A percentile compares a stretch with the other conserved stretches of the same genome.
Evolutionary conservation across 805 yeast genomes (phyloP).

Genomic region (Tetrapisispora iriomotensis): DNA sequence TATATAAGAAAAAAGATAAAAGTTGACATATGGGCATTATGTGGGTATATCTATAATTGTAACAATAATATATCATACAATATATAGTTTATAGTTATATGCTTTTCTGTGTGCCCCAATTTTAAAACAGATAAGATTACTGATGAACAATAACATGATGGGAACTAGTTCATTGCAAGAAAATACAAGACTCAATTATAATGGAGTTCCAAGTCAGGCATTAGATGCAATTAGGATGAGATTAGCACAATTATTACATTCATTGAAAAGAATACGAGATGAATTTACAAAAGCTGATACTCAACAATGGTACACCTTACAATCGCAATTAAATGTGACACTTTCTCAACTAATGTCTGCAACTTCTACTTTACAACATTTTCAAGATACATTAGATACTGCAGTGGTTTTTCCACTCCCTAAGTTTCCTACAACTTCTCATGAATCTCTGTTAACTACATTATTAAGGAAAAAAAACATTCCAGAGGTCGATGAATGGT

Average conservation of each 20-base stretch:
- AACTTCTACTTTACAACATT: conserved; percentile 55
- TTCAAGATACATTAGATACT: conserved; percentile 46
- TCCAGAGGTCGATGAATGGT: conserved; percentile 90
- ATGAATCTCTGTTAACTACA: conserved; percentile 75
- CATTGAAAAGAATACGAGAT: conserved; percentile 46
- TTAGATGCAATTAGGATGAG: conserved; percentile 55
- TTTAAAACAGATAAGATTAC: too few relatives aligned
- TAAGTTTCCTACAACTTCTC: conserved; percentile 74
- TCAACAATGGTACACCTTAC: conserved; percentile 51
- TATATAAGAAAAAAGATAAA: too few relatives aligned
- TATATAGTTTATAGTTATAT: too few relatives aligned
- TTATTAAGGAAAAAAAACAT: conserved; percentile 75
- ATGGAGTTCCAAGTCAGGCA: conserved; percentile 49
- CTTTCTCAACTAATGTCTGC: conserved; percentile 74
- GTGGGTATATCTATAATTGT: too few relatives aligned
- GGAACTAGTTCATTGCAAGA: conserved; percentile 9
- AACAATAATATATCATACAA: too few relatives aligned
- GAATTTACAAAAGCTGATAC: conserved; percentile 39
- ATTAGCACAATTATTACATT: conserved; percentile 50
- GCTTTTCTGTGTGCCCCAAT: too few relatives aligned
- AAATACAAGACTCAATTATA: conserved; percentile 23
- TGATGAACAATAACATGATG: neutral
- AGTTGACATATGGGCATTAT: too few relatives aligned
- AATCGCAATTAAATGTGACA: conserved; percentile 74
- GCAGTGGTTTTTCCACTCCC: conserved; percentile 81